Evolutionary conservation across 139 green algal species (phyloP), one percentile per base, ranked within the genome.

Genomic region (Mesostigma viride): DNA sequence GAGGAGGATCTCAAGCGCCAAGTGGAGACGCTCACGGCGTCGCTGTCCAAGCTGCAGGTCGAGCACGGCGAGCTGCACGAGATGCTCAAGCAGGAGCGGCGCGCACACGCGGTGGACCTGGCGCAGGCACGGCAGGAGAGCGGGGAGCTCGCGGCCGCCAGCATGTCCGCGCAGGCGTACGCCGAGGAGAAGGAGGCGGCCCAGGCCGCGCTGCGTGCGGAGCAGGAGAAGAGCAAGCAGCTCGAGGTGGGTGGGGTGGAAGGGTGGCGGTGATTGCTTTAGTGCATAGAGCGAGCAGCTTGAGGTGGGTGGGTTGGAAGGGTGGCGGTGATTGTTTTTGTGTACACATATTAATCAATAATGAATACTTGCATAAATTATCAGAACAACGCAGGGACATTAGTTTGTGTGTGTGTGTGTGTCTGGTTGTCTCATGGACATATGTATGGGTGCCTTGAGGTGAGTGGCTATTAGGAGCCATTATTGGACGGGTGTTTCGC

Each of bases 1-100:
- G 66, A 68, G 53, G 65, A 71, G 65, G 30, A 58, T 26, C 71
- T 71, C 31, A 35, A 26, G 24, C 32, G 47, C 26, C 31, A 76
- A 48, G 33, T 75, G 34, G 58, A 26, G n/a, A 77, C 75, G 58
- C 67, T 77, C 30, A 47, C 75, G 65, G 35, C 69, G 31, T 64
- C 69, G 34, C 32, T 75, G 40, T 44, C 73, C 11, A 22, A 60
- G 2, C 35, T 73, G 17, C 44, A 46, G 14, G 17, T 35, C 27
- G 27, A 71, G 26, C 48, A 34, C 35, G 58, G 22, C n/a, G 32
- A 31, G 36, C 22, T 32, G 24, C 58, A 32, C 20, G 14, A 24
- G 36, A 22, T 46, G 36, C 58, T 65, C 36, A 36, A 3, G 26
- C 3, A 65, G 70, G 69, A 70, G 62, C n/a, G 46, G 24, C n/a